phyloP scores from a whole-genome alignment of 208 protist species.

The Leishmania tarentolae region DNA sequence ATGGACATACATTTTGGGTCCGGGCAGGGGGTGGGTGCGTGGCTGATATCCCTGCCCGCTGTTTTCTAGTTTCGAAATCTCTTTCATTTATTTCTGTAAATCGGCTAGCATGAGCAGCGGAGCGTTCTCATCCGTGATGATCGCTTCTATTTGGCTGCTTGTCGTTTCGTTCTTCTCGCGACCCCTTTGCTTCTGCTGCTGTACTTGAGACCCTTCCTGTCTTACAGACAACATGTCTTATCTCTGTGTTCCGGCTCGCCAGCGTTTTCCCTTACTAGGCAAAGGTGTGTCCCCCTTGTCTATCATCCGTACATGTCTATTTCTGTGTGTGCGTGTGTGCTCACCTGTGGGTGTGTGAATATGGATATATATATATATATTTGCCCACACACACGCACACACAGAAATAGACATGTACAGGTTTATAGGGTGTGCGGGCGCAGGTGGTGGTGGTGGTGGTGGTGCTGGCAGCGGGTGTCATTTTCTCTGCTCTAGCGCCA shows the following conservation, averaged over 20 bases:
- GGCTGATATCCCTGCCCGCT: background rate
- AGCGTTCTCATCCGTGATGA: background rate
- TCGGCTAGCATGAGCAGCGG: background rate
- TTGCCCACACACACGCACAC: background rate
- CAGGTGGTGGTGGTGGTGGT: background rate
- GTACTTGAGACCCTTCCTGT: background rate
- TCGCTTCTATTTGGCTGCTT: background rate
- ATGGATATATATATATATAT: background rate
- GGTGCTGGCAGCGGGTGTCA: background rate
- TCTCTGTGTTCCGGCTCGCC: background rate
- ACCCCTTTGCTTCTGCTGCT: background rate
- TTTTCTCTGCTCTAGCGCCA: background rate
- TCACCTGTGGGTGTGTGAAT: background rate
- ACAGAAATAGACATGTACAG: background rate
- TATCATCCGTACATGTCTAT: background rate
- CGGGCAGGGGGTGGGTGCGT: background rate
- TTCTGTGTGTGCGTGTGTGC: conserved; percentile 8
- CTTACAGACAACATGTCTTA: background rate
- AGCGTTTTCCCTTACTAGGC: too few relatives aligned
- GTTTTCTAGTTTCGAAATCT: background rate
- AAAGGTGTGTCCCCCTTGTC: background rate
- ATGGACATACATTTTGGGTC: background rate
- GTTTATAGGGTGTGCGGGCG: background rate
- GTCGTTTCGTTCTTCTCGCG: background rate
- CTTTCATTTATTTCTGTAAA: background rate